phyloP scores from a whole-genome alignment of 805 yeast species.

The Wickerhamomyces chaumierensis region DNA sequence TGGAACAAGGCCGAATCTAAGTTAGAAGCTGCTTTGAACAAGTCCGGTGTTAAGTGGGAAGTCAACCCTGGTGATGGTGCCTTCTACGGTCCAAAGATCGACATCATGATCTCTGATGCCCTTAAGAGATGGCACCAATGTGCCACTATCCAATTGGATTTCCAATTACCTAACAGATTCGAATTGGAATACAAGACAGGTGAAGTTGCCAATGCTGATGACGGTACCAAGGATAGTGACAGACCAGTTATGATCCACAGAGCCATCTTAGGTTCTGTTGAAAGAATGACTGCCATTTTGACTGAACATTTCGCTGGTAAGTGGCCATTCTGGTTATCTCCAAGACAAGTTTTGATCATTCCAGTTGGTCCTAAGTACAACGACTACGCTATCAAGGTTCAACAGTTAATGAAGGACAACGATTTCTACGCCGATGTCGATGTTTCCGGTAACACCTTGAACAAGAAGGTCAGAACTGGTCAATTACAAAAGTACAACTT shows the following conservation, averaged over 20 bases:
- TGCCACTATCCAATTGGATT: slow-evolving; percentile 97
- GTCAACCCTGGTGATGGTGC: slow-evolving; percentile 97
- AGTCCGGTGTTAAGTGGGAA: slow-evolving; percentile 88
- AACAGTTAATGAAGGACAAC: slow-evolving; percentile 52
- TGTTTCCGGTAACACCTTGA: slow-evolving; percentile 88
- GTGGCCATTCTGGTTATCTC: slow-evolving; percentile 99
- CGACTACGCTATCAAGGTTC: slow-evolving; percentile 80
- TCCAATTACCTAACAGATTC: slow-evolving; percentile 94
- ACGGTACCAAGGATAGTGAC: slow-evolving; percentile 40
- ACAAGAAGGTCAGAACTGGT: slow-evolving; percentile 96
- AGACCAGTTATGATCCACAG: slow-evolving; percentile 99
- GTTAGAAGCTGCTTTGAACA: slow-evolving; percentile 71
- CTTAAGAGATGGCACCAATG: slow-evolving; percentile 96
- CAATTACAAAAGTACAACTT: slow-evolving; percentile 92
- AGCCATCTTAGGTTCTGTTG: slow-evolving; percentile 96
- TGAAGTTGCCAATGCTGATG: slow-evolving; percentile 32
- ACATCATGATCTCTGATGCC: slow-evolving; percentile 91
- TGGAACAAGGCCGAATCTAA: slow-evolving; percentile 89
- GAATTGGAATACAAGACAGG: slow-evolving; percentile 78
- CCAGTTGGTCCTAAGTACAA: slow-evolving; percentile 93
- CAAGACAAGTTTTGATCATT: slow-evolving; percentile 91
- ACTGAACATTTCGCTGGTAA: slow-evolving; percentile 98
- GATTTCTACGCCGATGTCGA: slow-evolving; percentile 92
- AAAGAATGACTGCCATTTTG: slow-evolving; percentile 97
- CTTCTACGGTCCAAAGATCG: slow-evolving; percentile 92